Base-by-base conservation (phyloP, 1,139 yeast species). In the Debaryomyces sp. region DNA sequence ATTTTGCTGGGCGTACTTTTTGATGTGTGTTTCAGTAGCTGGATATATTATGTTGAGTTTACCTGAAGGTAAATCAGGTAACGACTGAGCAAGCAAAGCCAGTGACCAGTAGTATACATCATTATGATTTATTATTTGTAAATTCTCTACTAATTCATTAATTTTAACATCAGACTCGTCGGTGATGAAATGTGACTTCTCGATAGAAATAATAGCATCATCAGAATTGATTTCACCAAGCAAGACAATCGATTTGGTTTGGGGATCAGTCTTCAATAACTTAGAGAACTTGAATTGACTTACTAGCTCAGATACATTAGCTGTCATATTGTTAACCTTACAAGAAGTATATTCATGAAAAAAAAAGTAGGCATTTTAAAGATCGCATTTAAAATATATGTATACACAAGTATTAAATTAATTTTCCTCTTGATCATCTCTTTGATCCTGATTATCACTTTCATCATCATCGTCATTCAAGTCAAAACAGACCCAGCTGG, bases 401-500 rank as follows among this genome's bases (percentile, higher is more conserved):
- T 29, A 30, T 30, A 30, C 21, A 40, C 35, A 30, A 40, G 32
- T 29, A 29, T 29, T 18, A 23, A 37, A 37, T 37, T 26, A 37
- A 26, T n/a, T 37, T 27, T 37, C 30, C 15, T 44, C 44, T 17
- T 33, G 46, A 4, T 32, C 36, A n/a, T 47, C 50, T 5, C 54
- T 61, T 6, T 55, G 63, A 5, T 61, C n/a, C n/a, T n/a, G n/a
- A n/a, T n/a, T n/a, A n/a, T n/a, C n/a, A n/a, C n/a, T n/a, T n/a
- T n/a, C 64, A 2, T 61, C 68, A n/a, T 62, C 65, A 3, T 71
- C 73, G 0, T 71, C 80, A 48, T 66, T 69, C 56, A 88, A 69
- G 61, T 89, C 95, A 22, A 90, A 69, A 49, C 96, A 89, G 21
- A 94, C 79, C 98, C 98, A 95, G 43, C 96, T 89, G 1, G 99